Percentiles rank a stretch among this genome's conserved stretches.
Evolutionary conservation across 1,284 basidiomycete genomes (phyloP).

Genomic region (Pterulicium gracile): DNA sequence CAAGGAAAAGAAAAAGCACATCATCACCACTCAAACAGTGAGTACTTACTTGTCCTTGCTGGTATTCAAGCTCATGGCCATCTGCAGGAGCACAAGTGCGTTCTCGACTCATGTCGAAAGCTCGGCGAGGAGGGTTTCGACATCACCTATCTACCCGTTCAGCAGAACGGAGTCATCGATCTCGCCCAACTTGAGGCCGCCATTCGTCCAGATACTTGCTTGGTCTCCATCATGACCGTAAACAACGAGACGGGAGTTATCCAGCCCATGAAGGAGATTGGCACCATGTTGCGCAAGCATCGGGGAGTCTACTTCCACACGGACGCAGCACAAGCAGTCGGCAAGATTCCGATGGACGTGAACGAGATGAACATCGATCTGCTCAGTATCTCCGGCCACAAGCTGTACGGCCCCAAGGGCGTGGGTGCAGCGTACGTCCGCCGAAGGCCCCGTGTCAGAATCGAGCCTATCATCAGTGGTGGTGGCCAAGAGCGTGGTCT

Average conservation of each 20-base stretch:
- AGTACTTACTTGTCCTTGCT: constrained; percentile 17
- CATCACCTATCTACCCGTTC: constrained; percentile 93
- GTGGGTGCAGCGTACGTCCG: constrained; percentile 93
- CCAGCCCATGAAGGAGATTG: constrained; percentile 95
- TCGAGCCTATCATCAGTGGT: constrained; percentile 93
- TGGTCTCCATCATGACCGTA: constrained; percentile 96
- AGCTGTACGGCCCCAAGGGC: constrained; percentile 98
- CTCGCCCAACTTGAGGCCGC: constrained; percentile 70
- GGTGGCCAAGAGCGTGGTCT: constrained; percentile 97
- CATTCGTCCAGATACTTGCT: constrained; percentile 78
- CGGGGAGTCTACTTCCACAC: constrained; percentile 94
- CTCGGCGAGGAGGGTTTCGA: constrained; percentile 97
- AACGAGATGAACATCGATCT: constrained; percentile 95
- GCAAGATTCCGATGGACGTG: constrained; percentile 87
- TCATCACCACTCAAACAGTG: constrained; percentile 89
- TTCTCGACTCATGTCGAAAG: constrained; percentile 94
- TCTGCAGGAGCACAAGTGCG: constrained; percentile 95
- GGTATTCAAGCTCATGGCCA: constrained; percentile 5
- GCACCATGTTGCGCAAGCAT: constrained; percentile 71
- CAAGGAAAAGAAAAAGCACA: constrained; percentile 81
- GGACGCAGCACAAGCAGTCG: constrained; percentile 93
- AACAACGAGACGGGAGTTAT: constrained; percentile 99
- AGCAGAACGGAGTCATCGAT: constrained; percentile 77
- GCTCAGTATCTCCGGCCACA: constrained; percentile 95
- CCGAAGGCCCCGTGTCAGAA: constrained; percentile 82